Evolutionary conservation across 306 rosid genomes (phyloP).

Genomic region (Sechiopsis laciniata): DNA sequence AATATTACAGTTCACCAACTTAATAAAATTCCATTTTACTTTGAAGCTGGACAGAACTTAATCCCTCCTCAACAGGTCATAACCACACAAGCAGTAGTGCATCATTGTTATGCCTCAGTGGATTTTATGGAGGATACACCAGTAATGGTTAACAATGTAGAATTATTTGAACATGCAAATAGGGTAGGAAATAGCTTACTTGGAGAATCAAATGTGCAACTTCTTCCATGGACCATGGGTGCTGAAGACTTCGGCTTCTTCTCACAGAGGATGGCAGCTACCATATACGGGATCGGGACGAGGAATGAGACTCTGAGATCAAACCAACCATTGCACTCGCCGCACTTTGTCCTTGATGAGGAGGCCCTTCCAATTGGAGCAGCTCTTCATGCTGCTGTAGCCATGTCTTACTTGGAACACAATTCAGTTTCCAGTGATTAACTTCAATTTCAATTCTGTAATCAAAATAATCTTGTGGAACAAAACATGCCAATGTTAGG

Average conservation of each 20-base stretch:
- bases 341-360: conserved; percentile 42
- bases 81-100: conserved; percentile 38
- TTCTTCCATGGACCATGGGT: conserved; percentile 36
- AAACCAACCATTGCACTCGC: conserved; percentile 34
- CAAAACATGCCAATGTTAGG: not conserved
- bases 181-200: conserved; percentile 38
- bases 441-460: conserved; percentile 19
- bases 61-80: conserved; percentile 28
- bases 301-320: conserved; percentile 32
- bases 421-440: conserved; percentile 6
- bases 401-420: conserved; percentile 37
- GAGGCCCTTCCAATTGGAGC: conserved; percentile 49
- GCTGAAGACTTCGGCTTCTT: conserved; percentile 52
- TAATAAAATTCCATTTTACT: not conserved
- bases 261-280: conserved; percentile 36
- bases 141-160: conserved; percentile 38
- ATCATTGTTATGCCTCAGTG: conserved; percentile 33
- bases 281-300: conserved; percentile 31
- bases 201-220: conserved; percentile 38
- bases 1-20: not conserved
- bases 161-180: conserved; percentile 37
- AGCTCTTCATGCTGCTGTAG: conserved; percentile 44
- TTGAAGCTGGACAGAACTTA: not conserved
- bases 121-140: conserved; percentile 47
- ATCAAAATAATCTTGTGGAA: not conserved